Conservation (phyloP, 768 basidiomycete species). For the Leccinum aurantiacum region DNA sequence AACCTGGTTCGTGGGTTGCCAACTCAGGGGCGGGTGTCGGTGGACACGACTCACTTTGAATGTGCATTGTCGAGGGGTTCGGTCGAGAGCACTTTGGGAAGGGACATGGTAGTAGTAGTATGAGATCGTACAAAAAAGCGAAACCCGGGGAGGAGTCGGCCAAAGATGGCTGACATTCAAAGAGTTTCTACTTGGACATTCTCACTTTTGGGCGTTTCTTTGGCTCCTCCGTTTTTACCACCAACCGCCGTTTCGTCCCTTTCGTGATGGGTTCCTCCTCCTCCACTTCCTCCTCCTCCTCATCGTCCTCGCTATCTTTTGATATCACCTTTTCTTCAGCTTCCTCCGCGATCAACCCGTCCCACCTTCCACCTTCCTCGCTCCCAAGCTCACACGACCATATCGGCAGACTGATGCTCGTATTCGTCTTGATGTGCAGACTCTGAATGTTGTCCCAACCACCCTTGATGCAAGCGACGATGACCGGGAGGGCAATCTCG, state of each 20-base stretch:
- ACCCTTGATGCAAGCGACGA: constrained; percentile 68
- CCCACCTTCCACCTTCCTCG: constrained; percentile 34
- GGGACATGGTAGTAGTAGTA: constrained; percentile 27
- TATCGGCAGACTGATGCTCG: constrained; percentile 82
- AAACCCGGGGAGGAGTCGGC: constrained; percentile 1
- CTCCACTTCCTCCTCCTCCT: neutral
- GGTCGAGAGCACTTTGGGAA: constrained; percentile 53
- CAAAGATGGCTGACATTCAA: constrained; percentile 6
- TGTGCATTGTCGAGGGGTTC: constrained; percentile 52
- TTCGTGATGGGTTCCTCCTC: neutral
- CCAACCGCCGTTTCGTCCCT: constrained; percentile 13
- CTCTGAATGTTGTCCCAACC: constrained; percentile 92
- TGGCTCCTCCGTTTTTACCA: constrained; percentile 12
- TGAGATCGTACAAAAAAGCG: constrained; percentile 3
- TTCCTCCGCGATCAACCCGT: constrained; percentile 24
- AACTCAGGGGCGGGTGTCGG: neutral
- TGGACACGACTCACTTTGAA: constrained; percentile 49
- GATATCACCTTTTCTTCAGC: constrained; percentile 2
- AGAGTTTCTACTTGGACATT: neutral
- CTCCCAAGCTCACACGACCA: constrained; percentile 80
- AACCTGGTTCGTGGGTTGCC: constrained; percentile 51
- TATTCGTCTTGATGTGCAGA: constrained; percentile 86
- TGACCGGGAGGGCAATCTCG: constrained; percentile 69
- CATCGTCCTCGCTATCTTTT: neutral
- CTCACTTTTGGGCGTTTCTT: constrained; percentile 16